phyloP scores from a whole-genome alignment of 2,329 filamentous ascomycete species.

The Malbranchea cinnamomea region DNA sequence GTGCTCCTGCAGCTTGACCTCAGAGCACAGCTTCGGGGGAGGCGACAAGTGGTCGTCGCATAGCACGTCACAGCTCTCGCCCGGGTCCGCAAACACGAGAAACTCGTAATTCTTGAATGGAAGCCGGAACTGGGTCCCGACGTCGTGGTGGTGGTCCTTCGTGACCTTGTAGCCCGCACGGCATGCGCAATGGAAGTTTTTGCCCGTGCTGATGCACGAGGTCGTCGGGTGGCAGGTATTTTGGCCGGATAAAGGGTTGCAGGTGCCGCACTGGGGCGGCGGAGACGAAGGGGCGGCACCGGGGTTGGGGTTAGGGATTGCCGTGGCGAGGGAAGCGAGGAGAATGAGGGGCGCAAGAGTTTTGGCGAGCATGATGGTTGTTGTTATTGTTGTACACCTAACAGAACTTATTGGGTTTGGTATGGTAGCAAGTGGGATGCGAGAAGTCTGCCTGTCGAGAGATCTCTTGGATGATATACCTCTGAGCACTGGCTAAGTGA shows the following conservation, averaged over 20 bases:
- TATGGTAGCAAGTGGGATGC: too few relatives aligned
- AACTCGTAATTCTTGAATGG: conserved; percentile 24
- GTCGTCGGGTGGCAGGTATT: conserved; percentile 30
- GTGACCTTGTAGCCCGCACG: conserved; percentile 28
- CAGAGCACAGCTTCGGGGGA: conserved; percentile 19
- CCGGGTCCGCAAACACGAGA: conserved; percentile 24
- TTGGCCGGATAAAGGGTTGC: conserved; percentile 25
- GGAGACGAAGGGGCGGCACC: conserved; percentile 7
- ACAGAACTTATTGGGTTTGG: too few relatives aligned
- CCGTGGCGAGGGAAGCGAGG: conserved; percentile 14
- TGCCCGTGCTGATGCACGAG: conserved; percentile 30
- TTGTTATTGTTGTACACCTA: background rate
- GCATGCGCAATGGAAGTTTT: conserved; percentile 27
- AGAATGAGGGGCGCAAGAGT: conserved; percentile 14
- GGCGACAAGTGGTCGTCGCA: conserved; percentile 21
- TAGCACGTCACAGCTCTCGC: conserved; percentile 21
- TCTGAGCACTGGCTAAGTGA: too few relatives aligned
- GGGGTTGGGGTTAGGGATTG: conserved; percentile 5
- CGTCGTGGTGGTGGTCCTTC: conserved; percentile 13
- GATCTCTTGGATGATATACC: too few relatives aligned
- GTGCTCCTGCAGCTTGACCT: conserved; percentile 18
- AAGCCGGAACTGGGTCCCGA: conserved; percentile 21
- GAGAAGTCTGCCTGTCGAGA: too few relatives aligned
- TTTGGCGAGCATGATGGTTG: conserved; percentile 17
- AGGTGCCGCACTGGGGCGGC: conserved; percentile 20